phyloP scores from a whole-genome alignment of 1,284 basidiomycete species.

The Cutaneotrichosporon sp. region DNA sequence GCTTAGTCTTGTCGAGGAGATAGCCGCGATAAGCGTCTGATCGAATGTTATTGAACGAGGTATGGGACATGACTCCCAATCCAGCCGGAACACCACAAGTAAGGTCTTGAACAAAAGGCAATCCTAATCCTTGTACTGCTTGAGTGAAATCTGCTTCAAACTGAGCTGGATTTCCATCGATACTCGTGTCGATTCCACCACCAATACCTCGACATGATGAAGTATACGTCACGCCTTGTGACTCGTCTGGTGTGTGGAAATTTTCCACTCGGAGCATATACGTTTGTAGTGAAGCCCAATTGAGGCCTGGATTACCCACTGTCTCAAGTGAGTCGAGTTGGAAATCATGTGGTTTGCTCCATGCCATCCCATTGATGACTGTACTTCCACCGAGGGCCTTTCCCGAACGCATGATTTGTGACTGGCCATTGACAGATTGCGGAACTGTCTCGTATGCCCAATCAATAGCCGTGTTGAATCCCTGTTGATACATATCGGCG shows the following conservation, averaged over 20 bases:
- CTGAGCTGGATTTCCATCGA: conserved; percentile 26
- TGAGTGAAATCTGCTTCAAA: conserved; percentile 37
- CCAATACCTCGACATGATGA: conserved; percentile 28
- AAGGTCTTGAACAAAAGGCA: conserved; percentile 38
- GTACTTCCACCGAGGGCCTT: conserved; percentile 47
- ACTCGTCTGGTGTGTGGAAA: conserved; percentile 29
- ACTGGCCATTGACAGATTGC: conserved; percentile 35
- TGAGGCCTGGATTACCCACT: conserved; percentile 43
- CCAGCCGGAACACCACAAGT: conserved; percentile 44
- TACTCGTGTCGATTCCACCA: conserved; percentile 36
- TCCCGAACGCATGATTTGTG: conserved; percentile 31
- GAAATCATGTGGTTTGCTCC: conserved; percentile 44
- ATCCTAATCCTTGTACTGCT: conserved; percentile 28
- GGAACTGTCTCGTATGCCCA: conserved; percentile 44
- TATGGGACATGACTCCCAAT: conserved; percentile 38
- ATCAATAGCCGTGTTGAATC: conserved; percentile 38
- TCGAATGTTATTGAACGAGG: conserved; percentile 28
- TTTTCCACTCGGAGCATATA: conserved; percentile 42
- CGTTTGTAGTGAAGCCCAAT: conserved; percentile 38
- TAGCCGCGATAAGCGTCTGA: conserved; percentile 44
- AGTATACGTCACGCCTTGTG: conserved; percentile 35
- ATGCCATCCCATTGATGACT: conserved; percentile 51
- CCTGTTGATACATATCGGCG: conserved; percentile 27
- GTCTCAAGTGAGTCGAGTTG: conserved; percentile 42
- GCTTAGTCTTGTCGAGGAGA: conserved; percentile 31